phyloP scores from a whole-genome alignment of 2,329 filamentous ascomycete species.

The Byssoonygena ceratinophila region DNA sequence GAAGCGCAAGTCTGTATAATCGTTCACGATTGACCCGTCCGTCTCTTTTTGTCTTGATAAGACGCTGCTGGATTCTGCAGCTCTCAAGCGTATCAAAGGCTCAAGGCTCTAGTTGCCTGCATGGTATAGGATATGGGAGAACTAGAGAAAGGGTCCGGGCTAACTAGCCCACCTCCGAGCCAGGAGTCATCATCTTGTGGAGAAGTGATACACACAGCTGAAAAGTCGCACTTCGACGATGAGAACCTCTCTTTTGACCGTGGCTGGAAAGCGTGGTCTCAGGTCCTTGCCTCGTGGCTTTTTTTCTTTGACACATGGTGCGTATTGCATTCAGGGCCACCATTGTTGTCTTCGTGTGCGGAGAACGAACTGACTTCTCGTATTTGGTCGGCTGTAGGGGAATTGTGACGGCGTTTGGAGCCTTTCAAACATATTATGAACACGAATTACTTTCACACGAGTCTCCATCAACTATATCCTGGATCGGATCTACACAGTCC shows the following conservation, averaged over 20 bases:
- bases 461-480: conserved; percentile 41
- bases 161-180: not conserved
- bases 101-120: not conserved
- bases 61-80: not conserved
- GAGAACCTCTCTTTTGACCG: conserved; percentile 14
- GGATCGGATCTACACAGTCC: conserved; percentile 44
- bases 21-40: not conserved
- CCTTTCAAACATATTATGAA: conserved; percentile 46
- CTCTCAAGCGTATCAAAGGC: not conserved
- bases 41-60: not conserved
- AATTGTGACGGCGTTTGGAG: conserved; percentile 44
- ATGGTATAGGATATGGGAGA: not conserved
- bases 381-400: conserved; percentile 29
- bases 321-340: conserved; percentile 9
- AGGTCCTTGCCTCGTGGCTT: conserved; percentile 39
- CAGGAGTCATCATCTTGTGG: conserved; percentile 4
- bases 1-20: not conserved
- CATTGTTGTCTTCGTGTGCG: not conserved
- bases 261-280: conserved; percentile 34
- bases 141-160: not conserved
- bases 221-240: conserved; percentile 14
- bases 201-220: conserved; percentile 1
- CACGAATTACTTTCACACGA: conserved; percentile 31
- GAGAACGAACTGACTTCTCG: not conserved
- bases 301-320: conserved; percentile 43